A percentile compares a stretch with the other conserved stretches of the same genome.
Conservation (phyloP, 2,329 filamentous ascomycete genomes). For the Chaetomium sp. region DNA sequence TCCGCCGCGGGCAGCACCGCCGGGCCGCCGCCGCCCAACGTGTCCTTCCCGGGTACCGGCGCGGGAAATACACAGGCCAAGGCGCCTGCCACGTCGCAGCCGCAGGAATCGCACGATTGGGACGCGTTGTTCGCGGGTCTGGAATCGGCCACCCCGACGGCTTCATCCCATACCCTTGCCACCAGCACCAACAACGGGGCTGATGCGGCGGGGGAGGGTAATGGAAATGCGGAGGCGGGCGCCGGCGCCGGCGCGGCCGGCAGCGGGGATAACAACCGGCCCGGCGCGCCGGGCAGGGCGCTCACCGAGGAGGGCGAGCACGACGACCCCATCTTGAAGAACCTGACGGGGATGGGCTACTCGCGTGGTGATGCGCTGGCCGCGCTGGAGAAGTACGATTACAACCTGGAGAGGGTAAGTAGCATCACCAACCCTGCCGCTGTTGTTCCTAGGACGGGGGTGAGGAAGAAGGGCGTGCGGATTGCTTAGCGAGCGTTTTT, state of each 20-base stretch:
- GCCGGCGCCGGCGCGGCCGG: background rate
- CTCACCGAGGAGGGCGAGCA: conserved; percentile 75
- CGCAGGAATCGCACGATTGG: conserved; percentile 72
- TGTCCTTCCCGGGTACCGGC: background rate
- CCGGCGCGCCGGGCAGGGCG: conserved; percentile 58
- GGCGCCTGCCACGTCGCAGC: conserved; percentile 25
- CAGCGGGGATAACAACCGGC: conserved; percentile 25
- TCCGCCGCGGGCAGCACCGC: conserved; percentile 41
- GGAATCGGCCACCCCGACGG: conserved; percentile 54
- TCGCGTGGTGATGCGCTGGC: conserved; percentile 69
- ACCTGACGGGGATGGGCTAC: conserved; percentile 89
- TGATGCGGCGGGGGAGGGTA: conserved; percentile 8
- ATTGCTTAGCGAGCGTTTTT: background rate
- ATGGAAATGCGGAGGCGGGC: background rate
- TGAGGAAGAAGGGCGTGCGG: background rate
- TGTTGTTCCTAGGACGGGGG: background rate
- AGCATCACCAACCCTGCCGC: background rate
- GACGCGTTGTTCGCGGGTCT: conserved; percentile 88
- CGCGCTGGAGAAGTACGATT: conserved; percentile 92
- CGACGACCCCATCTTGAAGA: conserved; percentile 89
- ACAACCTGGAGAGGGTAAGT: conserved; percentile 90
- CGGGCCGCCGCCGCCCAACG: conserved; percentile 35
- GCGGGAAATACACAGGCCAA: background rate
- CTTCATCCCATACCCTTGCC: conserved; percentile 38
- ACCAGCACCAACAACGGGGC: conserved; percentile 8